A percentile compares a stretch with the other conserved stretches of the same genome.
Conservation (phyloP, 164 flowering plant species). For the Houttuynia cordata region DNA sequence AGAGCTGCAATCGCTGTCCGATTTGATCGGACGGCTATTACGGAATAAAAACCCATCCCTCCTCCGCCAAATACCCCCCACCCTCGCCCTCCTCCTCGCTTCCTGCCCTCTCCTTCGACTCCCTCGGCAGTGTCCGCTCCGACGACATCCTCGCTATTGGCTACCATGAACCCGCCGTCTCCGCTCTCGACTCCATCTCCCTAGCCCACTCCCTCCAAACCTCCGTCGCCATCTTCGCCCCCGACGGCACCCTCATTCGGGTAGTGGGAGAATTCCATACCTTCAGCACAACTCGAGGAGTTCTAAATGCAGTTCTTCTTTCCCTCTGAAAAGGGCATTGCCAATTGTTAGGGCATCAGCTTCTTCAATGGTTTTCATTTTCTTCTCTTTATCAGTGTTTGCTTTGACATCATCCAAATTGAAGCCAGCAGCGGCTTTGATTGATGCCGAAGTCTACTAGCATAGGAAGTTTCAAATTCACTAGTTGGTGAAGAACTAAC, state of each 20-base stretch:
- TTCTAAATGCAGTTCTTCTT: slow-evolving; percentile 7
- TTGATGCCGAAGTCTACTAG: slow-evolving; percentile 2
- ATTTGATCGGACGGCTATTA: no score
- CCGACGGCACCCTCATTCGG: slow-evolving; percentile 37
- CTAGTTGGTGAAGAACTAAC: slow-evolving; percentile 12
- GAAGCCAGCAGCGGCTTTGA: slow-evolving; percentile 6
- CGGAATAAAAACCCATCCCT: no score
- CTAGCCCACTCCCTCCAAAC: no score
- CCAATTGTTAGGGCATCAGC: not conserved
- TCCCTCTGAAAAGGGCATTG: not conserved
- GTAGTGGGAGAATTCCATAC: slow-evolving; percentile 90
- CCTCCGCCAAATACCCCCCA: no score
- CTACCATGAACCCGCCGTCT: no score
- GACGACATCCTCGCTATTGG: slow-evolving; percentile 22
- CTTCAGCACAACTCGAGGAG: slow-evolving; percentile 30
- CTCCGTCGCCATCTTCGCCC: slow-evolving; percentile 67
- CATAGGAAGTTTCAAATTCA: slow-evolving; percentile 5
- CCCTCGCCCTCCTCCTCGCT: slow-evolving; percentile 76
- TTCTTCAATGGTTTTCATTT: slow-evolving; percentile 11
- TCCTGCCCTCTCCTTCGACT: slow-evolving; percentile 42
- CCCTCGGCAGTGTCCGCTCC: slow-evolving; percentile 43
- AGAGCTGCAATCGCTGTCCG: no score
- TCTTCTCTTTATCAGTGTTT: slow-evolving; percentile 12
- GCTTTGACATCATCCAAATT: slow-evolving; percentile 6
- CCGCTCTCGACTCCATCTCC: no score